Base-by-base conservation (phyloP, 1,284 basidiomycete genomes). In the Malassezia pachydermatis region DNA sequence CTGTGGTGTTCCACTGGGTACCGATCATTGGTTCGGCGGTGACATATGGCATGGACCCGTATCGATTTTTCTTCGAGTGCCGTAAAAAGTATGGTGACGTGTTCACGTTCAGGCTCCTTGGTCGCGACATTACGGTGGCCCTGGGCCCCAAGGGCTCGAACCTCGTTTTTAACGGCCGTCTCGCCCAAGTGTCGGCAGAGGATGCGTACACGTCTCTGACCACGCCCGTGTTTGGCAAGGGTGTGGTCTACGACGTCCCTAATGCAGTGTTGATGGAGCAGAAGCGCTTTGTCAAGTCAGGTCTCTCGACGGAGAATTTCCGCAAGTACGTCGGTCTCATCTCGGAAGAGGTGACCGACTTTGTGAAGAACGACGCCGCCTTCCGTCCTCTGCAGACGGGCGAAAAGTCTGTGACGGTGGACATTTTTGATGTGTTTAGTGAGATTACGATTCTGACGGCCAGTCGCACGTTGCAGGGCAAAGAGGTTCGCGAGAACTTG, bases 241-340 rank as follows among this genome's bases (percentile, higher is more conserved):
- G 88, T 45, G 94, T 98, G 38, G 92, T 96, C 4, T 98, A 98
- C 73, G 92, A 96, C 69, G 83, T 88, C 48, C 92, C 94, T 25
- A 98, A 98, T 73, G 84, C 89, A 48, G 78, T 88, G 43, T 83
- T 99, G 72, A 98, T 99, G 92, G 90, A 99, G 72, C 94, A 99
- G 74, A 99, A 99, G 78, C 86, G 85, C 73, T 95, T 98, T 60
- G 76, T 76, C 57, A 75, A 74, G 76, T 83, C 88, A 59, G 90
- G 92, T 34, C 80, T 99, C 8, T 86, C 88, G 7, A 81, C 80
- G 17, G 92, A 98, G 27, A 92, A 94, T 72, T 84, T 99, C 74
- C 81, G 83, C 30, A 78, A 81, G 34, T 98, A 99, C 68, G 84
- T 94, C 29, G 81, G 82, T 45, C 84, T 95, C 80, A 88, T 99